Conservation (phyloP, 805 yeast genomes). For the Candida multigemmis region DNA sequence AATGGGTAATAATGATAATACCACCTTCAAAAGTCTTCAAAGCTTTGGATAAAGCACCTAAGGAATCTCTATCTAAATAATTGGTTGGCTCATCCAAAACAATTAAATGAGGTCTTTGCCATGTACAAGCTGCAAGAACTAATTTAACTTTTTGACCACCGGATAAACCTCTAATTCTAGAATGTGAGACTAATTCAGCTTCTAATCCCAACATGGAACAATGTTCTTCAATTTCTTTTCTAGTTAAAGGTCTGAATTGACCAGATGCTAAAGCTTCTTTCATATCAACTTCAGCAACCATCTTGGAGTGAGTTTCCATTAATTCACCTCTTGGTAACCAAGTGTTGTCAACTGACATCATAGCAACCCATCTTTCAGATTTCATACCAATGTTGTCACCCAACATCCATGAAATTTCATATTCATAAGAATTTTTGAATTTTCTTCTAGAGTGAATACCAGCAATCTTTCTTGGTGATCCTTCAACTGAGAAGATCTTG, state of each 20-base stretch:
- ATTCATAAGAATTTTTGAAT: conserved; percentile 99
- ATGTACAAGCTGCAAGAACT: conserved; percentile 99
- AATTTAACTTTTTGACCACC: conserved; percentile 99
- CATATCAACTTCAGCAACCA: conserved; percentile 99
- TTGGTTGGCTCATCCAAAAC: conserved; percentile 99
- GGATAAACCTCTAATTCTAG: conserved; percentile 99
- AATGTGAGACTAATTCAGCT: conserved; percentile 98
- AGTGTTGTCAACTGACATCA: conserved; percentile 99
- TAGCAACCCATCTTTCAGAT: conserved; percentile 98
- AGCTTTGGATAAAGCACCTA: conserved; percentile 99
- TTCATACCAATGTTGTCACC: conserved; percentile 99
- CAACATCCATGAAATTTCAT: conserved; percentile 93
- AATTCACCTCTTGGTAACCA: conserved; percentile 97
- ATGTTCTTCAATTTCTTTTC: conserved; percentile 99
- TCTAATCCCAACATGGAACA: conserved; percentile 98
- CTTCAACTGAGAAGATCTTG: conserved; percentile 98
- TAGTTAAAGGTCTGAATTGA: conserved; percentile 99
- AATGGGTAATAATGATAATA: conserved; percentile 98
- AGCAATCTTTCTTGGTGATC: conserved; percentile 94
- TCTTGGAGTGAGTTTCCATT: conserved; percentile 91
- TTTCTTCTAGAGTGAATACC: conserved; percentile 96
- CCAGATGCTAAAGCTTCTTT: conserved; percentile 99
- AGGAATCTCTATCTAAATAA: conserved; percentile 98
- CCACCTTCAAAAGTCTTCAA: conserved; percentile 99
- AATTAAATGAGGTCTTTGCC: conserved; percentile 99